phyloP scores from a whole-genome alignment of 352 stramenopile genomes.

The Globisporangium cederbergense region DNA sequence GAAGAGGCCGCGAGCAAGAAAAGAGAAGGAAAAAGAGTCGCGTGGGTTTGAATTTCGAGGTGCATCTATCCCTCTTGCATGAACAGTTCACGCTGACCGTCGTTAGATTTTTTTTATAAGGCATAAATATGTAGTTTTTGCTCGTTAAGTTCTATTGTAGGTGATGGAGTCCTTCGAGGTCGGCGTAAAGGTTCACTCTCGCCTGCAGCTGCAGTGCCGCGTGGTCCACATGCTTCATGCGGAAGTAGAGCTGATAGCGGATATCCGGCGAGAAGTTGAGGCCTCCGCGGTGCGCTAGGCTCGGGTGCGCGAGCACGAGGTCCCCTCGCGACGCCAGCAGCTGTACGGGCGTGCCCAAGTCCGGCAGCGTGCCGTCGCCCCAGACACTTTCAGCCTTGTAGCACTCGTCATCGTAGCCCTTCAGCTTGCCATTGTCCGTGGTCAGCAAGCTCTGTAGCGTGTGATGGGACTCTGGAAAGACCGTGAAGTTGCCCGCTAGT shows the following conservation, averaged over 20 bases:
- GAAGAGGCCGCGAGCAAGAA: slow-evolving; percentile 3
- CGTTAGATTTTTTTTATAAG: slow-evolving; percentile 13
- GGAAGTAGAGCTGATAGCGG: slow-evolving; percentile 82
- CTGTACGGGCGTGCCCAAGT: slow-evolving; percentile 60
- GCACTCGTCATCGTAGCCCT: slow-evolving; percentile 53
- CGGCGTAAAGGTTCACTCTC: slow-evolving; percentile 35
- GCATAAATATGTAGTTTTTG: slow-evolving; percentile 11
- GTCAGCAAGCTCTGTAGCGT: slow-evolving; percentile 48
- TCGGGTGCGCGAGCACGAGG: slow-evolving; percentile 71
- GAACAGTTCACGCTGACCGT: neutral
- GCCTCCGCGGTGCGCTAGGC: slow-evolving; percentile 66
- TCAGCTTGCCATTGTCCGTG: slow-evolving; percentile 42
- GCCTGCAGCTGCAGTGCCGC: slow-evolving; percentile 27
- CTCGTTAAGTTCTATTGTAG: slow-evolving; percentile 6
- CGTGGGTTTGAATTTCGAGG: neutral
- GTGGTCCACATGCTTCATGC: slow-evolving; percentile 69
- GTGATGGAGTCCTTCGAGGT: slow-evolving; percentile 53
- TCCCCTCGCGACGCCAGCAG: slow-evolving; percentile 53
- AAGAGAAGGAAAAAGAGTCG: no score
- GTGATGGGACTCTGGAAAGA: slow-evolving; percentile 65
- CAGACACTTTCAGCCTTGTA: slow-evolving; percentile 71
- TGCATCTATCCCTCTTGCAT: neutral
- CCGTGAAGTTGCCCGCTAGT: slow-evolving; percentile 65
- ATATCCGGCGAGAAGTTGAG: slow-evolving; percentile 83
- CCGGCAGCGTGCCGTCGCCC: slow-evolving; percentile 64